These are phyloP conservation scores for Wallacemonas rigidus DNA, from an alignment of 208 protist genomes.

Conservation along the genomic window DNA sequence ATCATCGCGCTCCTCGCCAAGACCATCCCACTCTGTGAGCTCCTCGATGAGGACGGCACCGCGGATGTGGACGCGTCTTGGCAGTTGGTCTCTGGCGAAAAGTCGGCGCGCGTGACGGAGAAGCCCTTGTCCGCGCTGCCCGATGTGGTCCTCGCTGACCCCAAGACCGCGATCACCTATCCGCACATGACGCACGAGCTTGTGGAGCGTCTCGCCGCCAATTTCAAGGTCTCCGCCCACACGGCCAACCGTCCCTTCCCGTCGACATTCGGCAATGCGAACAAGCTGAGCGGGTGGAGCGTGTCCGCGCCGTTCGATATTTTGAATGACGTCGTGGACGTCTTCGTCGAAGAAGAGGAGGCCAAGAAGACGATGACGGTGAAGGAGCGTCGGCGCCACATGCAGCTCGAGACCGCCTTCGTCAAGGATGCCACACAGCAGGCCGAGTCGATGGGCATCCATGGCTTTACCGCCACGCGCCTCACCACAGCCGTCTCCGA, in stretches of 20 bases:
- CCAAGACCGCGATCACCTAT: conserved; percentile 41
- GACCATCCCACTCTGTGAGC: conserved; percentile 32
- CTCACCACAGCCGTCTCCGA: conserved; percentile 64
- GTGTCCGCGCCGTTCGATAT: conserved; percentile 75
- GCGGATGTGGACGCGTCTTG: conserved; percentile 54
- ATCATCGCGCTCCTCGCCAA: conserved; percentile 56
- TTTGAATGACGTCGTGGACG: conserved; percentile 82
- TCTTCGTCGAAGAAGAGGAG: conserved; percentile 52
- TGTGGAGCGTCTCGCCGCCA: conserved; percentile 69
- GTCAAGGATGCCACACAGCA: conserved; percentile 74
- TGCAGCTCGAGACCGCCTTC: conserved; percentile 69
- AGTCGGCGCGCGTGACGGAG: conserved; percentile 28
- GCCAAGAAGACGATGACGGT: conserved; percentile 65
- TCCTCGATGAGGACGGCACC: conserved; percentile 65
- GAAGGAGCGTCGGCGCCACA: conserved; percentile 44
- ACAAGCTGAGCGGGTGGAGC: conserved; percentile 74
- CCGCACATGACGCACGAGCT: conserved; percentile 74
- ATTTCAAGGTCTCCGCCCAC: conserved; percentile 52
- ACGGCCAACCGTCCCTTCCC: conserved; percentile 50
- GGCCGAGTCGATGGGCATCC: conserved; percentile 88
- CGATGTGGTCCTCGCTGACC: conserved; percentile 27
- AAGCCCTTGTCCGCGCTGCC: conserved; percentile 52
- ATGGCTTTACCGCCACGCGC: conserved; percentile 65
- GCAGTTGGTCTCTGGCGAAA: conserved; percentile 37
- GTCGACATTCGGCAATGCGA: conserved; percentile 64